phyloP scores from a whole-genome alignment of 306 rosid genomes.

The Pueraria montana region DNA sequence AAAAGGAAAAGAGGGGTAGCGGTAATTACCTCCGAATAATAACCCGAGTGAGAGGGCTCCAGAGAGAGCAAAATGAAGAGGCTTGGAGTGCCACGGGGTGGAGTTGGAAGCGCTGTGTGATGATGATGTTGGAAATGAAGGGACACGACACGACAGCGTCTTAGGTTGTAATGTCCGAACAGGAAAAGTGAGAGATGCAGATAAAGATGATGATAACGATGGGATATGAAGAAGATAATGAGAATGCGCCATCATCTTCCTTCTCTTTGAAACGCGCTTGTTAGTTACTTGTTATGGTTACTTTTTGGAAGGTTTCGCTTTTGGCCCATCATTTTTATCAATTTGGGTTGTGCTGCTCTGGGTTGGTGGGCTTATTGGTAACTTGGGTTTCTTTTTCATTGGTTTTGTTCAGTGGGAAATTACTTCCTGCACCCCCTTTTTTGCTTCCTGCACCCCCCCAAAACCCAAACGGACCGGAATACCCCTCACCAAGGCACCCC shows the following conservation, averaged over 20 bases:
- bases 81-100: conserved; percentile 48
- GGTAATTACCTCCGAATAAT: conserved; percentile 63
- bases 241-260: conserved; percentile 56
- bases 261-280: not conserved
- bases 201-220: conserved; percentile 45
- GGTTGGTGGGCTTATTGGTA: not conserved
- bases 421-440: too few relatives aligned
- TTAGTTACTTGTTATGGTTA: not conserved
- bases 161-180: conserved; percentile 34
- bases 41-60: conserved; percentile 76
- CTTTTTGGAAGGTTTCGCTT: not conserved
- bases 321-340: not conserved
- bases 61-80: conserved; percentile 69
- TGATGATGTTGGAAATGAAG: conserved; percentile 41
- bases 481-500: too few relatives aligned
- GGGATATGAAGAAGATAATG: conserved; percentile 53
- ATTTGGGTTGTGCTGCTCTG: not conserved
- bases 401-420: too few relatives aligned
- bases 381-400: not conserved
- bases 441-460: too few relatives aligned
- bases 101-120: conserved; percentile 34
- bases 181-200: conserved; percentile 38
- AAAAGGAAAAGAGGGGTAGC: not conserved
- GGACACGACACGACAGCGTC: conserved; percentile 55
- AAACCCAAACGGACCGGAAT: too few relatives aligned